Base-by-base conservation (phyloP, 2,329 filamentous ascomycete genomes). In the Aspergillus aculeatus region DNA sequence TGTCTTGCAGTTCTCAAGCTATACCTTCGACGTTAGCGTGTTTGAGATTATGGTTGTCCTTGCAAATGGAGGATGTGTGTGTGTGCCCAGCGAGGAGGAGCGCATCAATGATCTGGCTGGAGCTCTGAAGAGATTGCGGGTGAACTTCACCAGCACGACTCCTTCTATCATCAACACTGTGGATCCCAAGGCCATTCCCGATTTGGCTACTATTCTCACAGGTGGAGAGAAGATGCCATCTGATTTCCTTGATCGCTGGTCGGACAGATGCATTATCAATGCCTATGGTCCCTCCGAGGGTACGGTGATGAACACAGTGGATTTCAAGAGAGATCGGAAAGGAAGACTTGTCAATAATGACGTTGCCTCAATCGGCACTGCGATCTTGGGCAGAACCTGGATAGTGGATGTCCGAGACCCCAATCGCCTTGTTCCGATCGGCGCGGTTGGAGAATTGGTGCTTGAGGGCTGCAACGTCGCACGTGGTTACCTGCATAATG, bases 1-100 rank as follows among this genome's bases (percentile, higher is more conserved):
- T 4, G 83, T 87, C 3, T 78, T 88, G 70, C 83, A 86, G 59
- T 80, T 84, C 58, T 84, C 83, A 3, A 83, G 81, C 16, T 84
- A 82, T 66, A 82, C 81, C 5, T 82, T 84, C 51, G 83, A 87
- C 62, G 78, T 83, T 14, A 80, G 80, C 47, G 71, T 86, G 24
- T 68, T 80, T 1, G 84, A 86, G 63, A 80, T 84, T 1, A 79
- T 86, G 59, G 81, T 81, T 0, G 80, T 83, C 0, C 73, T 88
- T 2, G 76, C 83, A 9, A 74, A 80, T 26, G 86, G 86, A 21
- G 86, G 83, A 0, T 86, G 83, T 56, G 77, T 88, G 5, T 88
- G 85, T 60, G 76, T 88, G 0, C 85, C 86, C 0, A 80, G 81
- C 5, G 74, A 81, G 1, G 69, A 78, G 5, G 81, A 85, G 57